Percentiles rank a stretch among this genome's conserved stretches.
These are phyloP conservation scores for Mycena vulgaris DNA, from an alignment of 768 basidiomycete genomes.

Conservation along the genomic window DNA sequence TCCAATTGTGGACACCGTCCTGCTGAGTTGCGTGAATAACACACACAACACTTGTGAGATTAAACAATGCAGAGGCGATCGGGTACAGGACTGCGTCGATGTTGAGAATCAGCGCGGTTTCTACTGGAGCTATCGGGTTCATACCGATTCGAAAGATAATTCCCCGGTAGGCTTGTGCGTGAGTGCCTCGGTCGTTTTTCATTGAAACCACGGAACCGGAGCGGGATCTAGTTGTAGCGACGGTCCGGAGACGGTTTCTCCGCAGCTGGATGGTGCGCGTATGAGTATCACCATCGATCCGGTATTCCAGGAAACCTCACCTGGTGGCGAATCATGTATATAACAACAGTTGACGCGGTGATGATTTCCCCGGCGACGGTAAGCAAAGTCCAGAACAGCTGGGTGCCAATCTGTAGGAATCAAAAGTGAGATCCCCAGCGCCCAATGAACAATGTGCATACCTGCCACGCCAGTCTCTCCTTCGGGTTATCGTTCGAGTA, in stretches of 20 bases:
- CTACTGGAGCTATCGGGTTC: background rate
- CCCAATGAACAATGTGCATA: constrained; percentile 9
- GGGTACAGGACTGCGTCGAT: constrained; percentile 19
- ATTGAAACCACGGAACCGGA: background rate
- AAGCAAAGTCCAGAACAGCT: constrained; percentile 18
- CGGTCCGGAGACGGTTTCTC: constrained; percentile 5
- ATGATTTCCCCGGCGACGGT: constrained; percentile 19
- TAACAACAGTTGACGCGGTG: constrained; percentile 17
- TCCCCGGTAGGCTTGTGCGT: constrained; percentile 6
- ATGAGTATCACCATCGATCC: constrained; percentile 2
- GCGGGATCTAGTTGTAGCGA: constrained; percentile 2
- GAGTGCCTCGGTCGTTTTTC: constrained; percentile 3
- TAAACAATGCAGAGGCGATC: constrained; percentile 14
- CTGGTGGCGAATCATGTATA: constrained; percentile 15
- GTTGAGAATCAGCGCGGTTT: constrained; percentile 3
- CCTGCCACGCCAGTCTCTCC: constrained; percentile 40
- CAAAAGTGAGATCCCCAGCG: background rate
- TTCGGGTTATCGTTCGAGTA: constrained; percentile 38
- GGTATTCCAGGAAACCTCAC: background rate
- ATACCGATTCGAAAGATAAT: constrained; percentile 21
- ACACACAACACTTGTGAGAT: constrained; percentile 16
- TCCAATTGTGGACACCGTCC: constrained; percentile 19
- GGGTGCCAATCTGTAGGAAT: constrained; percentile 20
- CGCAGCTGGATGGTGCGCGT: constrained; percentile 7
- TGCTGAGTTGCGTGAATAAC: constrained; percentile 13